Conservation (phyloP, 441 rosid genomes). For the Eruca vesicaria region DNA sequence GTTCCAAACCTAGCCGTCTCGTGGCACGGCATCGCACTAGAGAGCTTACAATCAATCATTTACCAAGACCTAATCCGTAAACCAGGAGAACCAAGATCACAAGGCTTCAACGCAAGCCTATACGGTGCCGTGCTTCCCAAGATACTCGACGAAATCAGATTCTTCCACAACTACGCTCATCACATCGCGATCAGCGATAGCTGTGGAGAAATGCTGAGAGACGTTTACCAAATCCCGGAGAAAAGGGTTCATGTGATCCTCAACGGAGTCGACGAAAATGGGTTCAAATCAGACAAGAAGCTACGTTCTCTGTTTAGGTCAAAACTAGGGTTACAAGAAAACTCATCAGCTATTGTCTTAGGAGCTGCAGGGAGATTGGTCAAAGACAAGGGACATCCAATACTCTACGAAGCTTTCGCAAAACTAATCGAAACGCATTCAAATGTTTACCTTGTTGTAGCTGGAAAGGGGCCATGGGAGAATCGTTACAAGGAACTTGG, state of each 20-base stretch:
- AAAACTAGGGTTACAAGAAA: constrained; percentile 48
- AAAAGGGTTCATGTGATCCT: constrained; percentile 86
- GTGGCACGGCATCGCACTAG: constrained; percentile 93
- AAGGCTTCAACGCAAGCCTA: constrained; percentile 47
- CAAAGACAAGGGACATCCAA: constrained; percentile 85
- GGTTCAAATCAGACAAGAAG: constrained; percentile 44
- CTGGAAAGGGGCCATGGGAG: constrained; percentile 92
- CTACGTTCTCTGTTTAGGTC: constrained; percentile 58
- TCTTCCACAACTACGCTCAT: constrained; percentile 72
- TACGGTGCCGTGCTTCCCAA: constrained; percentile 62
- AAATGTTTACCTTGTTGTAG: constrained; percentile 58
- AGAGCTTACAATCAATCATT: constrained; percentile 76
- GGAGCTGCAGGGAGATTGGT: constrained; percentile 90
- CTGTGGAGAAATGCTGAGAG: constrained; percentile 90
- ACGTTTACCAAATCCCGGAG: constrained; percentile 79
- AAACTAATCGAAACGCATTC: constrained; percentile 42
- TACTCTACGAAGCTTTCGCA: constrained; percentile 63
- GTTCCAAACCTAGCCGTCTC: constrained; percentile 74
- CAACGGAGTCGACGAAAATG: constrained; percentile 77
- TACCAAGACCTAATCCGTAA: constrained; percentile 77
- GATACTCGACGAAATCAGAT: constrained; percentile 82
- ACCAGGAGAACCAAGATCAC: constrained; percentile 58
- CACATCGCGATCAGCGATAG: constrained; percentile 92
- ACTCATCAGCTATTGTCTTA: constrained; percentile 57
- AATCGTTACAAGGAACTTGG: constrained; percentile 68